A percentile compares a stretch with the other conserved stretches of the same genome.
Conservation (phyloP, 2,329 filamentous ascomycete species). For the Beauveria medogensis region DNA sequence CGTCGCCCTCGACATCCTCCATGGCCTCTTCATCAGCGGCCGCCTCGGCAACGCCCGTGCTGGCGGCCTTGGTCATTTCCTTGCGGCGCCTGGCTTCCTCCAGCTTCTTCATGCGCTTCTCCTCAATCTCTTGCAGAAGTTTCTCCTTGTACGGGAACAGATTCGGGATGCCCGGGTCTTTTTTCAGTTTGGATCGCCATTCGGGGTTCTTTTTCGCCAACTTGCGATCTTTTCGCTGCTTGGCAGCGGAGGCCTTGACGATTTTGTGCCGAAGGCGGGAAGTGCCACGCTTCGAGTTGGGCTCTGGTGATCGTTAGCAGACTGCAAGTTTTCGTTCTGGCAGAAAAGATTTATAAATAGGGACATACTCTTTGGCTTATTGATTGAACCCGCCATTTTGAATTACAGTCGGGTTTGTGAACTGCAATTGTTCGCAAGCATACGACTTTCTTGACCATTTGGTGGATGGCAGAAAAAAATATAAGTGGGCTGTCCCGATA, state of each 20-base stretch:
- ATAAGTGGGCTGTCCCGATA: slow-evolving; percentile 23
- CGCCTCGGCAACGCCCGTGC: slow-evolving; percentile 40
- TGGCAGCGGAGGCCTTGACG: slow-evolving; percentile 80
- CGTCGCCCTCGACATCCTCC: slow-evolving; percentile 35
- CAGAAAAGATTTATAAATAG: too few relatives aligned
- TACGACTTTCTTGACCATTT: slow-evolving; percentile 9
- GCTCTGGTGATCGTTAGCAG: slow-evolving; percentile 49
- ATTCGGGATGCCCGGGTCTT: slow-evolving; percentile 96
- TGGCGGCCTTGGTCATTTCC: slow-evolving; percentile 63
- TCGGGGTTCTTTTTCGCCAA: slow-evolving; percentile 91
- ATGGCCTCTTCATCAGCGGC: slow-evolving; percentile 27
- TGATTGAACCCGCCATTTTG: slow-evolving; percentile 46
- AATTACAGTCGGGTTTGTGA: slow-evolving; percentile 11
- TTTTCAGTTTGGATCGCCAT: slow-evolving; percentile 93
- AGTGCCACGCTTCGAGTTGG: slow-evolving; percentile 85
- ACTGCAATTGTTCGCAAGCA: slow-evolving; percentile 15
- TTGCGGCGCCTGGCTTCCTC: slow-evolving; percentile 66
- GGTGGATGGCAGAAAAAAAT: slow-evolving; percentile 24
- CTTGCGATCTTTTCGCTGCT: slow-evolving; percentile 86
- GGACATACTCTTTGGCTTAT: slow-evolving; percentile 44
- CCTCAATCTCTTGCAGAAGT: slow-evolving; percentile 89
- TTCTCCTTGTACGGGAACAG: slow-evolving; percentile 97
- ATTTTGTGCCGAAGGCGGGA: slow-evolving; percentile 93
- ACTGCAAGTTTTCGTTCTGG: not conserved
- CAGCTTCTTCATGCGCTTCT: slow-evolving; percentile 69